phyloP scores from a whole-genome alignment of 768 basidiomycete genomes.

The Tricholoma sp. region DNA sequence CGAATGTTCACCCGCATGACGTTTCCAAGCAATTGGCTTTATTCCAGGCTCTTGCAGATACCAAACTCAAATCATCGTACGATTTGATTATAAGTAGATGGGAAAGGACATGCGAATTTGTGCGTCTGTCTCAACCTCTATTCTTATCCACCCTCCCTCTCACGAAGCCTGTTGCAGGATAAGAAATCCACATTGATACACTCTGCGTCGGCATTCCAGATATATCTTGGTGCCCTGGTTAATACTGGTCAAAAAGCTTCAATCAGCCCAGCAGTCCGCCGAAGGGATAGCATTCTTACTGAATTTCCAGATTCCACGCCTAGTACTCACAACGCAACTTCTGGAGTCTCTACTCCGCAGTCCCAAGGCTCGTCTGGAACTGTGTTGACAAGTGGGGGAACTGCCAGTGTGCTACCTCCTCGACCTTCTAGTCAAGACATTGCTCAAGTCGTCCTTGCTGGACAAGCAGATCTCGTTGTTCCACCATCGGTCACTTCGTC shows the following conservation, averaged over 20 bases:
- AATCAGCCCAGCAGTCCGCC: conserved; percentile 60
- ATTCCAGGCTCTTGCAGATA: conserved; percentile 60
- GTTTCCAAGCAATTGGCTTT: conserved; percentile 64
- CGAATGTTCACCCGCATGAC: conserved; percentile 68
- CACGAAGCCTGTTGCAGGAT: conserved; percentile 39
- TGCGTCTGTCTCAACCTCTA: conserved; percentile 33
- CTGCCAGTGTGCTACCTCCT: conserved; percentile 4
- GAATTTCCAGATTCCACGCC: conserved; percentile 15
- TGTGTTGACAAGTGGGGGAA: conserved; percentile 5
- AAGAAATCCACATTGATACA: conserved; percentile 62
- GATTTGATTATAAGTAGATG: conserved; percentile 73
- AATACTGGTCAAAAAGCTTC: conserved; percentile 52
- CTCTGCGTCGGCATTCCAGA: conserved; percentile 67
- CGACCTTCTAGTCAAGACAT: conserved; percentile 34
- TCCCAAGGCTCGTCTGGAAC: neutral
- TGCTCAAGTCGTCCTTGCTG: conserved; percentile 44
- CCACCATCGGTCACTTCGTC: conserved; percentile 18
- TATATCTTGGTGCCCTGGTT: conserved; percentile 68
- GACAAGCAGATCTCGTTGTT: conserved; percentile 19
- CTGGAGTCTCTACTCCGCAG: conserved; percentile 8
- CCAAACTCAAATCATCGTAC: conserved; percentile 61
- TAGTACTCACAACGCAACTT: conserved; percentile 9
- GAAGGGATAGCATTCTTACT: conserved; percentile 59
- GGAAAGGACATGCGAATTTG: conserved; percentile 82
- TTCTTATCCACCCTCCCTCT: conserved; percentile 1